These are phyloP conservation scores for Kluyveromyces wickerhamii DNA, from an alignment of 805 yeast genomes.

Conservation along the genomic window DNA sequence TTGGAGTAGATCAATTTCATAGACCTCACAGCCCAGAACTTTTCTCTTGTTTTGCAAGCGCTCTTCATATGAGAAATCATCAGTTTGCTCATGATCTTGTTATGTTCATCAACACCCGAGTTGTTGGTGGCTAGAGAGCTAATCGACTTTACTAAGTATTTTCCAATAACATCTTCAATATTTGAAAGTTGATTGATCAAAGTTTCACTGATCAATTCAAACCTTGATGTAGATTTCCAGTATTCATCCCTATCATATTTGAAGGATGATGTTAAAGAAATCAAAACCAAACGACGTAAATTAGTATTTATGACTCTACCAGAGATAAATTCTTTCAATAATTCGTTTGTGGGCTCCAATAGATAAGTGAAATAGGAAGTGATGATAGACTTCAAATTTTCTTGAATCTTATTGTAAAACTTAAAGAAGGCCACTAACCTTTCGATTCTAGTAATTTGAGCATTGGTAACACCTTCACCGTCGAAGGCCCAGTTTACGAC, in stretches of 20 bases:
- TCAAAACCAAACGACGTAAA: slow-evolving; percentile 65
- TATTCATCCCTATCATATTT: slow-evolving; percentile 88
- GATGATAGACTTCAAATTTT: slow-evolving; percentile 74
- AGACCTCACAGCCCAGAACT: slow-evolving; percentile 72
- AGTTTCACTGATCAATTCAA: slow-evolving; percentile 57
- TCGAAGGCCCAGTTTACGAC: slow-evolving; percentile 88
- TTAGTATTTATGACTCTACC: slow-evolving; percentile 40
- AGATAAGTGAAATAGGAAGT: slow-evolving; percentile 84
- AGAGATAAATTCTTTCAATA: slow-evolving; percentile 44
- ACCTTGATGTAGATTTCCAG: slow-evolving; percentile 86
- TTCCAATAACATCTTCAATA: slow-evolving; percentile 69
- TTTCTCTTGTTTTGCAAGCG: slow-evolving; percentile 47
- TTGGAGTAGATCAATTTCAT: slow-evolving; percentile 78
- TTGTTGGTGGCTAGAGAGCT: slow-evolving; percentile 67
- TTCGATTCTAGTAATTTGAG: slow-evolving; percentile 40
- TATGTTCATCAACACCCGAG: slow-evolving; percentile 61
- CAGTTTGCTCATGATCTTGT: slow-evolving; percentile 61
- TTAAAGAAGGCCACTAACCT: slow-evolving; percentile 71
- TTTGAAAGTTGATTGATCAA: slow-evolving; percentile 58
- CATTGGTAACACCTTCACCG: slow-evolving; percentile 57
- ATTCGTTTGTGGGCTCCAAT: slow-evolving; percentile 56
- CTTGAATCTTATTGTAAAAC: slow-evolving; percentile 79
- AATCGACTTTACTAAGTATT: slow-evolving; percentile 71
- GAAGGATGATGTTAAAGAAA: slow-evolving; percentile 72
- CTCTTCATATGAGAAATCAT: slow-evolving; percentile 63